Evolutionary conservation across 169 alveolate species (phyloP).

Genomic region (Ichthyophthirius multifiliis): DNA sequence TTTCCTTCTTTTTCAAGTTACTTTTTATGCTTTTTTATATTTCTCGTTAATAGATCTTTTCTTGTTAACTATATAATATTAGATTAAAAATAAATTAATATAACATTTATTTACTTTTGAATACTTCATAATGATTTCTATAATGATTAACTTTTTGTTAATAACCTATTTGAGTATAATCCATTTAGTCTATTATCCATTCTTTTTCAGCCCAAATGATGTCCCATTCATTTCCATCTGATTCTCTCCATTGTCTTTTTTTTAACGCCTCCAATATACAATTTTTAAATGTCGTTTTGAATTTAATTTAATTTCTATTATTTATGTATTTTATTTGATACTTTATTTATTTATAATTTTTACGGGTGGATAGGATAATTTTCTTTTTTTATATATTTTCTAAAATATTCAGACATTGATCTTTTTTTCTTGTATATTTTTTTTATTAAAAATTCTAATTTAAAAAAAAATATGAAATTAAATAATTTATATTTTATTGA

Average conservation of each 20-base stretch:
- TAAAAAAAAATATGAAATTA: too few species aligned
- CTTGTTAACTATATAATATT: constrained; percentile 54
- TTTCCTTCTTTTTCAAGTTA: constrained; percentile 79
- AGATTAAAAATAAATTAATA: not conserved
- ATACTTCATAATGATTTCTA: constrained; percentile 87
- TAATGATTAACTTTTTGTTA: constrained; percentile 89
- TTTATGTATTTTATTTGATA: not conserved
- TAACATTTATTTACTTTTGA: not conserved
- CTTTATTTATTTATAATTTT: not conserved
- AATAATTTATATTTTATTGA: too few species aligned
- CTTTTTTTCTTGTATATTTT: too few species aligned
- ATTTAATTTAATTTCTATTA: constrained; percentile 64
- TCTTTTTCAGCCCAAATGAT: constrained; percentile 93
- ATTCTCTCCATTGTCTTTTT: constrained; percentile 83
- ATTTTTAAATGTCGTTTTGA: constrained; percentile 90
- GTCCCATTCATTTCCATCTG: constrained; percentile 90
- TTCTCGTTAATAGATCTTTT: constrained; percentile 87
- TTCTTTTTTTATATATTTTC: constrained; percentile 80
- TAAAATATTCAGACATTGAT: constrained; percentile 74
- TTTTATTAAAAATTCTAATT: too few species aligned
- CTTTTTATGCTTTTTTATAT: constrained; percentile 79
- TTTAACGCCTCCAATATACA: constrained; percentile 90
- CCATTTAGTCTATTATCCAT: constrained; percentile 88
- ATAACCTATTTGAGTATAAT: constrained; percentile 84
- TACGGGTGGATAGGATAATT: constrained; percentile 73